phyloP scores from a whole-genome alignment of 345 rosid genomes.

The Euphorbia pulcherrima region DNA sequence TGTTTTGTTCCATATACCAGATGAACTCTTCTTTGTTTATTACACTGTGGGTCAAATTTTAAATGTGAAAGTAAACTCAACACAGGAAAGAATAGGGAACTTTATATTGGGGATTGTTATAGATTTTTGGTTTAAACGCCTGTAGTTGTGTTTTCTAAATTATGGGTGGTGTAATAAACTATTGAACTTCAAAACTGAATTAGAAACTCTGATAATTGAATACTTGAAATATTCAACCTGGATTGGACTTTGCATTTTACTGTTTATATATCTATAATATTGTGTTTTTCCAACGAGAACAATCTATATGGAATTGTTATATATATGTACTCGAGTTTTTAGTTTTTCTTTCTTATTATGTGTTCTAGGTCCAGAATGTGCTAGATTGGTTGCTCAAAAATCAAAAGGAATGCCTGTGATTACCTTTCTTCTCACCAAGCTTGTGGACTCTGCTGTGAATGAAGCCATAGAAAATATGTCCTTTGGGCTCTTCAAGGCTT shows the following conservation, averaged over 20 bases:
- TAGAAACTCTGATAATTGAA: too few relatives aligned
- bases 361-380: slow-evolving; percentile 45
- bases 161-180: background rate
- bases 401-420: slow-evolving; percentile 88
- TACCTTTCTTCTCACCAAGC: slow-evolving; percentile 47
- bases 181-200: background rate
- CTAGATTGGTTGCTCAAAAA: slow-evolving; percentile 74
- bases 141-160: background rate
- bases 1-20: background rate
- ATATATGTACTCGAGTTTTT: background rate
- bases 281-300: background rate
- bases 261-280: background rate
- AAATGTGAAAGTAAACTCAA: background rate
- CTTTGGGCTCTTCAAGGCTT: slow-evolving; percentile 52
- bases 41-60: background rate
- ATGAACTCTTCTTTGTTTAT: background rate
- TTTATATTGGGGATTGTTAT: background rate
- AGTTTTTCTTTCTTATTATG: background rate
- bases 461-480: slow-evolving; percentile 64
- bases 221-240: too few relatives aligned
- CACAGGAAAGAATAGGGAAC: background rate
- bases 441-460: slow-evolving; percentile 48
- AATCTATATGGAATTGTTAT: background rate
- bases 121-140: background rate
- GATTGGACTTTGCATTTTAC: too few relatives aligned